Evolutionary conservation across 129 eudicot species (phyloP).

Genomic region (Solidago caesia): DNA sequence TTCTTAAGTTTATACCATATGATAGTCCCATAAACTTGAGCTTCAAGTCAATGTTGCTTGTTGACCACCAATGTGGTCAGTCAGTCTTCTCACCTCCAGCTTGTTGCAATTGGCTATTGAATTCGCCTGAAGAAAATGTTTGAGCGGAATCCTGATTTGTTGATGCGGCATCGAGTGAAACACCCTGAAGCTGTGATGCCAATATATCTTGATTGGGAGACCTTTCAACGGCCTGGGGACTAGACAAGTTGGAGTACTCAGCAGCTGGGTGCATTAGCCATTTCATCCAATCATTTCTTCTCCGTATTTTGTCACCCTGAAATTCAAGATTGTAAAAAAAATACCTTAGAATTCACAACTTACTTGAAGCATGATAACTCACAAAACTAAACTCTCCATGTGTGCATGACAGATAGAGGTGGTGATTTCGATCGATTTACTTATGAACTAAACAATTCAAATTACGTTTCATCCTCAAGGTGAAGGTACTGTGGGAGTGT

Average conservation of each 20-base stretch:
- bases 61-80: constrained; percentile 14
- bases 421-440: too few relatives aligned
- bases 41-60: constrained; percentile 31
- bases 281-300: constrained; percentile 53
- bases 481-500: too few relatives aligned
- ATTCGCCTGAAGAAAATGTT: constrained; percentile 31
- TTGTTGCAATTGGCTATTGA: constrained; percentile 5
- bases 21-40: not conserved
- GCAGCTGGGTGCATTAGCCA: constrained; percentile 52
- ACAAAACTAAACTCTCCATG: not conserved
- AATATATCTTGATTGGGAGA: constrained; percentile 25
- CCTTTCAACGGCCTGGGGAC: constrained; percentile 33
- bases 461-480: too few relatives aligned
- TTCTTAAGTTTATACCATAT: too few relatives aligned
- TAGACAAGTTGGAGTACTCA: constrained; percentile 35
- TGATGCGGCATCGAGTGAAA: constrained; percentile 32
- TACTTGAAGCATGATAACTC: too few relatives aligned
- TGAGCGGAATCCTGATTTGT: constrained; percentile 29
- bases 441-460: too few relatives aligned
- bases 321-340: not conserved
- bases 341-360: too few relatives aligned
- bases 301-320: constrained; percentile 53
- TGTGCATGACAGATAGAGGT: not conserved
- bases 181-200: constrained; percentile 36
- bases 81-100: constrained; percentile 22